These are phyloP conservation scores for Calonectria multiphialidica DNA, from an alignment of 2,329 filamentous ascomycete genomes.

Conservation along the genomic window DNA sequence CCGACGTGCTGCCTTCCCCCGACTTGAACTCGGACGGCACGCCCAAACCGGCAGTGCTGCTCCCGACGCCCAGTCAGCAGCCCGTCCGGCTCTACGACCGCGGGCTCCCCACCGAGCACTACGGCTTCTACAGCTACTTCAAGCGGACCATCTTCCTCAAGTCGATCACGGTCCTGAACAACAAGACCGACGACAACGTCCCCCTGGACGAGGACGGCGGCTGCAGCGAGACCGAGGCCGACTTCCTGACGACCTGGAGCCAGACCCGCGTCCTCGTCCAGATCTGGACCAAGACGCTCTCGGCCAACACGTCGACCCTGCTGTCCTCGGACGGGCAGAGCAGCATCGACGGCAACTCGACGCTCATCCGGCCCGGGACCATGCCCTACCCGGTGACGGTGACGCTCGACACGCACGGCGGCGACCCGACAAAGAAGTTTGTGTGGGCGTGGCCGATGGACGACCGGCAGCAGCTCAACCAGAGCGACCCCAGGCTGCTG, in stretches of 20 bases:
- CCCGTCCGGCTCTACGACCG: slow-evolving; percentile 89
- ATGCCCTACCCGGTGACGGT: slow-evolving; percentile 75
- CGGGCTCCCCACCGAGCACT: slow-evolving; percentile 84
- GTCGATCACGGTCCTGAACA: slow-evolving; percentile 64
- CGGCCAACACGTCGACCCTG: slow-evolving; percentile 57
- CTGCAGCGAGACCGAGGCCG: slow-evolving; percentile 63
- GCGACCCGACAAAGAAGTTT: slow-evolving; percentile 63
- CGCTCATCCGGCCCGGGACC: slow-evolving; percentile 62
- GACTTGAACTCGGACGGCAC: slow-evolving; percentile 75
- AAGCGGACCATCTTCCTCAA: slow-evolving; percentile 87
- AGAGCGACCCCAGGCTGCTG: slow-evolving; percentile 58
- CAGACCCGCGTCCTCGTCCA: slow-evolving; percentile 73
- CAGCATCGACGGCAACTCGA: slow-evolving; percentile 40
- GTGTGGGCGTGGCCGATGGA: slow-evolving; percentile 66
- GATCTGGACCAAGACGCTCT: slow-evolving; percentile 70
- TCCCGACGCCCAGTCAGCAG: slow-evolving; percentile 79
- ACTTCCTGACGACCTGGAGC: slow-evolving; percentile 68
- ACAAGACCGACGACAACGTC: slow-evolving; percentile 56
- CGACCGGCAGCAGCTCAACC: slow-evolving; percentile 58
- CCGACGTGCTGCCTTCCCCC: slow-evolving; percentile 72
- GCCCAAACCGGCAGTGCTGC: slow-evolving; percentile 77
- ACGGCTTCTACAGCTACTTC: slow-evolving; percentile 94
- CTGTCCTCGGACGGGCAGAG: slow-evolving; percentile 45
- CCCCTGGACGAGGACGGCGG: slow-evolving; percentile 68
- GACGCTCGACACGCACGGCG: slow-evolving; percentile 73